Base-by-base conservation (phyloP, 306 rosid genomes). In the Begonia peltatifolia region DNA sequence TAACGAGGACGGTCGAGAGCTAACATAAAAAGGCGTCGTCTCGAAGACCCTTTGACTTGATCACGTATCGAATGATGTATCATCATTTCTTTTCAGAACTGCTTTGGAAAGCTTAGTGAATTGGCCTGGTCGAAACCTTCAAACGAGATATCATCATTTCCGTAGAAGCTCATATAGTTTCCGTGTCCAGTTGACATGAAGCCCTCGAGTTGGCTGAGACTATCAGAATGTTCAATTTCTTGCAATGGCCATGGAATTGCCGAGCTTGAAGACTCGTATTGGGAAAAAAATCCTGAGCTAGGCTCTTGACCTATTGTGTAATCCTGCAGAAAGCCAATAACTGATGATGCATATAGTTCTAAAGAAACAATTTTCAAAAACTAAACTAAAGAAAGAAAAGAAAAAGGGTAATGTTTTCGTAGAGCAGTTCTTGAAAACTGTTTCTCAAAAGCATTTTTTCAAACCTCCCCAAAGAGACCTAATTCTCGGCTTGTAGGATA, bases 21-120 rank as follows among this genome's bases (percentile, higher is more conserved):
- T 74, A 66, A 84, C 96, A 52, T 68, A 76, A 84, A 87, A 87
- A 87, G 79, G 84, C 65, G 96, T 65, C 69, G 93, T 77, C 96
- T 71, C 51, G 73, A 44, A n/a, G 14, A 44, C 48, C 48, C 14
- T n/a, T 11, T 11, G 12, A 44, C 48, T 10, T 12, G 14, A 44
- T n/a, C 12, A 44, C 9, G 6, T 10, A 30, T 30, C 38, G 38
- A 30, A 30, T 7, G 6, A 30, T 30, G 38, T 30, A 30, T 5
- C 3, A 3, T 30, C 38, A 30, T 30, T 6, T 30, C 38, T 30
- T 30, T 30, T 30, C 38, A 30, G 38, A 30, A 30, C 8, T 30
- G 38, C 38, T 30, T 30, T 54, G 73, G 77, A 52, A 70, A 55
- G 38, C 38, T 30, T 30, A 4, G 38, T 2, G 9, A 30, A 42